Percentiles rank a stretch among this genome's conserved stretches.
Evolutionary conservation across 495 filamentous ascomycete species (phyloP).

Genomic region (Aspergillus indologenus): DNA sequence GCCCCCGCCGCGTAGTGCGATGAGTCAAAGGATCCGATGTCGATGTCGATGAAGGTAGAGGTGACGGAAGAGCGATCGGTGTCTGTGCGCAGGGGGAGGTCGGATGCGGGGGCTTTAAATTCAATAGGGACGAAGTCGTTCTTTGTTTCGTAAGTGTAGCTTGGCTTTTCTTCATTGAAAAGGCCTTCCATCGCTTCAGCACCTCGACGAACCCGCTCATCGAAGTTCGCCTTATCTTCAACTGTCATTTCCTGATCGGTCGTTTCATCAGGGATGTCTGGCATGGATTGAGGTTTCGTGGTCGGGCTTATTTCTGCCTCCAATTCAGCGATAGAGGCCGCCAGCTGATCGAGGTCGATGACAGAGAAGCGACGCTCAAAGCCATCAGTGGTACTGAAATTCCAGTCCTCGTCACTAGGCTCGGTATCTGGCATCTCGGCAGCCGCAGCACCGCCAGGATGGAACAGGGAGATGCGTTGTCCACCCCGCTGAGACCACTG

Average conservation of each 20-base stretch:
- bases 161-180: constrained; percentile 46
- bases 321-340: constrained; percentile 40
- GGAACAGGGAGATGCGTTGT: constrained; percentile 77
- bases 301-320: constrained; percentile 32
- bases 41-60: constrained; percentile 48
- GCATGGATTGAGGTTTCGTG: constrained; percentile 22
- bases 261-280: constrained; percentile 25
- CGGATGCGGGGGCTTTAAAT: constrained; percentile 33
- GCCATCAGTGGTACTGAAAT: constrained; percentile 82
- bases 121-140: constrained; percentile 45
- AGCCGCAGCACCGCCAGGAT: constrained; percentile 68
- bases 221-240: constrained; percentile 44
- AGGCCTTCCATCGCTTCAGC: constrained; percentile 47
- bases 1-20: constrained; percentile 48
- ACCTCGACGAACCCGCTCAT: constrained; percentile 48
- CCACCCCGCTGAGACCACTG: constrained; percentile 84
- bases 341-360: constrained; percentile 46
- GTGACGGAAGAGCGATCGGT: constrained; percentile 49
- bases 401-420: constrained; percentile 69
- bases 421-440: constrained; percentile 47
- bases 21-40: constrained; percentile 47
- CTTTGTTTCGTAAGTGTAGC: constrained; percentile 48
- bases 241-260: constrained; percentile 30
- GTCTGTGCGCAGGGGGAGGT: constrained; percentile 49
- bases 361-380: constrained; percentile 64